Base-by-base conservation (phyloP, 352 stramenopile genomes). In the Phytophthora niederhauseri region DNA sequence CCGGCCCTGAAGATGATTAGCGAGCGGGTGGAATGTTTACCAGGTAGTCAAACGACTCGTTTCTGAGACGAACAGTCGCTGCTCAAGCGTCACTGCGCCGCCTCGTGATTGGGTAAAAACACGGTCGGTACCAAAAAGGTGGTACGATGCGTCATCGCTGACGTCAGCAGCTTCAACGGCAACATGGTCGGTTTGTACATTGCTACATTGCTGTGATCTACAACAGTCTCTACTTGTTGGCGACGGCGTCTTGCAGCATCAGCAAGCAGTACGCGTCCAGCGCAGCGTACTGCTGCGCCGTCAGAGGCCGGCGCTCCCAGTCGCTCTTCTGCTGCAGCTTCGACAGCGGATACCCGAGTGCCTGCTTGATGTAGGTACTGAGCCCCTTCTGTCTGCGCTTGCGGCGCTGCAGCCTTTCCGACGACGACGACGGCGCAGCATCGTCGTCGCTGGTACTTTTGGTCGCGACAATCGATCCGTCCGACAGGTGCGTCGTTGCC, bases 301-400 rank as follows among this genome's bases (percentile, higher is more conserved):
- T 75, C 54, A 95, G 66, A 11, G 87, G 87, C 4, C 85, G 82
- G 14, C 74, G 67, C 49, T 91, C 84, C 87, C 87, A 95, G 65
- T 95, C 84, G 64, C 82, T 92, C 48, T 77, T 82, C 71, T 95
- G 87, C 61, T 92, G 81, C 26, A 73, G 59, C 62, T 95, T 95
- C 22, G 81, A 81, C 26, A 95, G 72, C 5, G 85, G 85, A 38
- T 72, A 60, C 11, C 77, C 82, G 4, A 95, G 72, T 14, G 77
- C 66, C 17, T 94, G 80, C 30, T 83, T 76, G 6, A 85, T 77
- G 45, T 75, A 83, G 6, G 74, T 74, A 48, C 78, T 87, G n/a
- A 92, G 73, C 12, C 85, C 85, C 28, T 82, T 78, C 36, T 80
- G 67, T 36, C 80, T 77, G 3, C 81, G 76, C 7, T 57, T 70